These are phyloP conservation scores for Capronia americana DNA, from an alignment of 2,329 filamentous ascomycete species.

Conservation along the genomic window DNA sequence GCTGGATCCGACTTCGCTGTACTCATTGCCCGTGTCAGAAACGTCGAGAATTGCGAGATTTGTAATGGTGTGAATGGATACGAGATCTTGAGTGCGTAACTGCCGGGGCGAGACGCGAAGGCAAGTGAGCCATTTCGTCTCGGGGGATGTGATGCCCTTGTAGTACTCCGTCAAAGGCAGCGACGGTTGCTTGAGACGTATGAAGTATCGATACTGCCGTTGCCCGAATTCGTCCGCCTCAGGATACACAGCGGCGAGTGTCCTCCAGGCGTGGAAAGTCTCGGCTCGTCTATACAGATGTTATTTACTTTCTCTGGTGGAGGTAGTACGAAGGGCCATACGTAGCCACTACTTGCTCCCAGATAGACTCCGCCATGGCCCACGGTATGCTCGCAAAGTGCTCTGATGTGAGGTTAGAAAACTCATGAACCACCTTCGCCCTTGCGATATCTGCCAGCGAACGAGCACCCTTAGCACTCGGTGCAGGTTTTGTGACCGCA, in stretches of 20 bases:
- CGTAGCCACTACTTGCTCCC: slow-evolving; percentile 48
- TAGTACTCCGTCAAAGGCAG: slow-evolving; percentile 47
- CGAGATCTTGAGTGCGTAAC: slow-evolving; percentile 46
- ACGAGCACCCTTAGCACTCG: slow-evolving; percentile 29
- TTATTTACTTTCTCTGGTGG: not conserved
- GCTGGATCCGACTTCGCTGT: slow-evolving; percentile 33
- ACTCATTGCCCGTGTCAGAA: slow-evolving; percentile 25
- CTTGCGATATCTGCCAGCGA: slow-evolving; percentile 34
- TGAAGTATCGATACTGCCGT: slow-evolving; percentile 42
- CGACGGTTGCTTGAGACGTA: slow-evolving; percentile 43
- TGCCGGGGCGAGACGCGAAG: slow-evolving; percentile 46
- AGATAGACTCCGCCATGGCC: slow-evolving; percentile 49
- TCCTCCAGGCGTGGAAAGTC: slow-evolving; percentile 53
- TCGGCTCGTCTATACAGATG: slow-evolving; percentile 31
- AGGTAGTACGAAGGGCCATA: slow-evolving; percentile 38
- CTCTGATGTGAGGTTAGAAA: slow-evolving; percentile 45
- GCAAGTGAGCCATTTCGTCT: slow-evolving; percentile 45
- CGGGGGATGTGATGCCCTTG: slow-evolving; percentile 44
- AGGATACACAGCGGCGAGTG: slow-evolving; percentile 49
- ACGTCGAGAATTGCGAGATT: slow-evolving; percentile 52
- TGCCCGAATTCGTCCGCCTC: slow-evolving; percentile 42
- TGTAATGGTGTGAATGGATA: slow-evolving; percentile 47
- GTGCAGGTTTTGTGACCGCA: slow-evolving; percentile 23
- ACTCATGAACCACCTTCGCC: slow-evolving; percentile 42
- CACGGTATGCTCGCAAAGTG: slow-evolving; percentile 50